A percentile compares a stretch with the other conserved stretches of the same genome.
phyloP scores from a whole-genome alignment of 225 moss, liverwort and hornwort species.

The Climacium dendroides region DNA sequence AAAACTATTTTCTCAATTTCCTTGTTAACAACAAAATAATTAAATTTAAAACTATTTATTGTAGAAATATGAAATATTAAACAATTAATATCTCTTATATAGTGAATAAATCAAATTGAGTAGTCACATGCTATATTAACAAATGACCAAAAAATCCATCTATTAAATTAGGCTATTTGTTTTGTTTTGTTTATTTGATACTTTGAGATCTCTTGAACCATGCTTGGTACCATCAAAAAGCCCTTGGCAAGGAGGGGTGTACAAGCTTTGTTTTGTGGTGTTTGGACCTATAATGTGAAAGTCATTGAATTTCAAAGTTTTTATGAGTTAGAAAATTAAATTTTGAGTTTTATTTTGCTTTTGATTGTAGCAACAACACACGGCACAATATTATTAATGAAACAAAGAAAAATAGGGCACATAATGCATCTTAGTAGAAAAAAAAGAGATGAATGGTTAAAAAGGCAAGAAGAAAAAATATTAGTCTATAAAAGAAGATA shows the following conservation, averaged over 20 bases:
- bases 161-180: too few species aligned
- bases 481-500: background rate
- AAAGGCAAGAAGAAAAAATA: background rate
- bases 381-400: too few species aligned
- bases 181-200: too few species aligned
- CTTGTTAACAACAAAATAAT: background rate
- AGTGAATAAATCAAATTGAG: background rate
- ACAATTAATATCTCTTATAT: background rate
- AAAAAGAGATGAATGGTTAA: background rate
- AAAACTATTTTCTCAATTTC: background rate
- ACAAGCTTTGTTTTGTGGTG: too few species aligned
- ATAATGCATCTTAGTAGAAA: background rate
- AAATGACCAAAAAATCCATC: background rate
- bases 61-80: background rate
- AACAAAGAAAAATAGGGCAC: background rate
- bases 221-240: too few species aligned
- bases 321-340: too few species aligned
- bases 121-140: accelerated
- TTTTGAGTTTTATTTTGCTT: too few species aligned
- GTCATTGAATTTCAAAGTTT: too few species aligned
- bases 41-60: background rate
- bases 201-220: too few species aligned
- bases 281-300: too few species aligned
- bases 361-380: too few species aligned
- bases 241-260: too few species aligned